Percentiles rank a stretch among this genome's conserved stretches.
Conservation (phyloP, 202 grass and related monocot genomes). For the Brachypodium distachyon region DNA sequence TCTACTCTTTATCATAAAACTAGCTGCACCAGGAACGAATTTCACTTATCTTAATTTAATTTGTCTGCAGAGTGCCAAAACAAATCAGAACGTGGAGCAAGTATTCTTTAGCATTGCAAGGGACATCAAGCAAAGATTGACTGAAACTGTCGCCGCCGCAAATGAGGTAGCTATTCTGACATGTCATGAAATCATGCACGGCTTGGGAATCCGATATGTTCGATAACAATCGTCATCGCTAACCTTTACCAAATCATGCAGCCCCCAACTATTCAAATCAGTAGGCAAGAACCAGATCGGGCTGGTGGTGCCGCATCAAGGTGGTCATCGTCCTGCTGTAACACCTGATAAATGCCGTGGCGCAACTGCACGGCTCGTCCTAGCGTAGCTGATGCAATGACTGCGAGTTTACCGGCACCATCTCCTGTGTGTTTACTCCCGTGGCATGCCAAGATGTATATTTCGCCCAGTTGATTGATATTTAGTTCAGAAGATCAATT, state of each 20-base stretch:
- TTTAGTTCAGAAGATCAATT: constrained; percentile 16
- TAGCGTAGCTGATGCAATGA: neutral
- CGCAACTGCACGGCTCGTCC: neutral
- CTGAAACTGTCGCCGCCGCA: constrained; percentile 47
- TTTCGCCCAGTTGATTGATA: constrained; percentile 14
- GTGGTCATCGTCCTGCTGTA: constrained; percentile 61
- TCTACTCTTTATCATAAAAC: neutral
- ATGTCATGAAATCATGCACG: neutral
- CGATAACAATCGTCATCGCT: neutral
- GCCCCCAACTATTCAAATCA: constrained; percentile 61
- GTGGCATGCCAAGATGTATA: constrained; percentile 38
- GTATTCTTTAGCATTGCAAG: constrained; percentile 88
- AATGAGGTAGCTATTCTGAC: constrained; percentile 44
- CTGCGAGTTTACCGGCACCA: constrained; percentile 7
- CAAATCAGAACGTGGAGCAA: constrained; percentile 82
- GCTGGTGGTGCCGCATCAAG: constrained; percentile 19
- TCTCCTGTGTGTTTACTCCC: neutral
- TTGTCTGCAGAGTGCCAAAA: constrained; percentile 77
- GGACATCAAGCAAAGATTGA: constrained; percentile 83
- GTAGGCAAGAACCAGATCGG: constrained; percentile 42
- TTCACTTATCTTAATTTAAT: neutral
- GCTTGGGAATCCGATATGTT: neutral
- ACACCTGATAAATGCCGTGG: constrained; percentile 23
- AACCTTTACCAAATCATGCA: constrained; percentile 19
- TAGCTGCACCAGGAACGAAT: neutral